These are phyloP conservation scores for Sicyos edulis DNA, from an alignment of 306 rosid species.

Conservation along the genomic window DNA sequence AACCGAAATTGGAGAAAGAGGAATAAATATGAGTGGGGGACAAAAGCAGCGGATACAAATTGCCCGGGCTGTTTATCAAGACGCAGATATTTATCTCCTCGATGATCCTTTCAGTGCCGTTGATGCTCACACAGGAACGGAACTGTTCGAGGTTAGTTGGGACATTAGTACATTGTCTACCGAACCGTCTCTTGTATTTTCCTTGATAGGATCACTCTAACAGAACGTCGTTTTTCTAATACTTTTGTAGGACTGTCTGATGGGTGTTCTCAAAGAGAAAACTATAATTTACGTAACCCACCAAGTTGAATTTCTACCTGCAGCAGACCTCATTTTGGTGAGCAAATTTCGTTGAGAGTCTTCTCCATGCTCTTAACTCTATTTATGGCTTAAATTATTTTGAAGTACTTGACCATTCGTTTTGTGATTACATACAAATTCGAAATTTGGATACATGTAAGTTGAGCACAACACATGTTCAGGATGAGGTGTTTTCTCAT, in stretches of 20 bases:
- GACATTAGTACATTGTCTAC: background rate
- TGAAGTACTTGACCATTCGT: background rate
- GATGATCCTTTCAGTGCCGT: conserved; percentile 97
- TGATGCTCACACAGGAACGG: conserved; percentile 95
- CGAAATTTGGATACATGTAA: background rate
- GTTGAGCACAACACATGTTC: background rate
- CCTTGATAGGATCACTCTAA: background rate
- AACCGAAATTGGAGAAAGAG: conserved; percentile 92
- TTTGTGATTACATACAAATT: background rate
- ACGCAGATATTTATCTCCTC: conserved; percentile 74
- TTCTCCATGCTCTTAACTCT: background rate
- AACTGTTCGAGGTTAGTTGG: conserved; percentile 63
- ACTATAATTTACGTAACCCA: conserved; percentile 82
- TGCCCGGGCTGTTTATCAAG: conserved; percentile 86
- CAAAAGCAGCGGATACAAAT: conserved; percentile 94
- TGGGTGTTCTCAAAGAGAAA: conserved; percentile 83
- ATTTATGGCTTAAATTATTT: background rate
- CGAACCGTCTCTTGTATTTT: background rate
- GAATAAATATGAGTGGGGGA: conserved; percentile 97
- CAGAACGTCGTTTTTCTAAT: background rate
- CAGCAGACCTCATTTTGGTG: conserved; percentile 89
- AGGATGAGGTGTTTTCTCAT: background rate
- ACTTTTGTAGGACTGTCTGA: conserved; percentile 59
- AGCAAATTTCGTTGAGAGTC: conserved; percentile 18
- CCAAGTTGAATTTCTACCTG: conserved; percentile 98